These are phyloP conservation scores for Fraxinus americana DNA, from an alignment of 257 asterid species.

Conservation along the genomic window DNA sequence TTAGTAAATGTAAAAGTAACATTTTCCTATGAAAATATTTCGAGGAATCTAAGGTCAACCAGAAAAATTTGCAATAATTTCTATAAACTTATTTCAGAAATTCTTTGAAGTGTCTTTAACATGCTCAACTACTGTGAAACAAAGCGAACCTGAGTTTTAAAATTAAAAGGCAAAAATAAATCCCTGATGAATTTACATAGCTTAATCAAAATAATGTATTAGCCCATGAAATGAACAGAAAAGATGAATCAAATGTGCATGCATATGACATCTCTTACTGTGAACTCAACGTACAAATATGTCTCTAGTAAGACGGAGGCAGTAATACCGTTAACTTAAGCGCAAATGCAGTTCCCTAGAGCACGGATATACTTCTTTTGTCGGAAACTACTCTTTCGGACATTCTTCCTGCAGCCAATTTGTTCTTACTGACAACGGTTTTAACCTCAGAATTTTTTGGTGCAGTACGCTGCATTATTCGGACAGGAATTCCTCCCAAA, in stretches of 20 bases:
- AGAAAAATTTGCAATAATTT: neutral
- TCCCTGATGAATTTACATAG: neutral
- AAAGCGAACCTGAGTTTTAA: neutral
- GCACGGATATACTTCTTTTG: slow-evolving; percentile 48
- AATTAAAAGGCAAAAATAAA: neutral
- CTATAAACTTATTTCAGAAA: neutral
- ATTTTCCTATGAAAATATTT: neutral
- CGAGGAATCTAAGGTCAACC: neutral
- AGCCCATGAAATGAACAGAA: neutral
- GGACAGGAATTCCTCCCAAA: slow-evolving; percentile 90
- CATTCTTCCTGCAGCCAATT: slow-evolving; percentile 32
- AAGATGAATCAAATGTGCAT: neutral
- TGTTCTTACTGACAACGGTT: slow-evolving; percentile 37
- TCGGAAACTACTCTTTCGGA: slow-evolving; percentile 55
- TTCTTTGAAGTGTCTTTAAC: neutral
- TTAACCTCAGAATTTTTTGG: slow-evolving; percentile 35
- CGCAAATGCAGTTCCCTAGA: slow-evolving; percentile 28
- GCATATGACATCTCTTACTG: too few relatives aligned
- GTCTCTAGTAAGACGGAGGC: neutral
- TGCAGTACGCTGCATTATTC: slow-evolving; percentile 73
- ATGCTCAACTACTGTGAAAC: neutral
- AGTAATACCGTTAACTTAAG: neutral
- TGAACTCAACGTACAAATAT: too few relatives aligned
- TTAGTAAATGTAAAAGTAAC: neutral
- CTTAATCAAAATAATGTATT: neutral